Evolutionary conservation across 2,329 filamentous ascomycete genomes (phyloP).

Genomic region (Malbranchea zuffiana): DNA sequence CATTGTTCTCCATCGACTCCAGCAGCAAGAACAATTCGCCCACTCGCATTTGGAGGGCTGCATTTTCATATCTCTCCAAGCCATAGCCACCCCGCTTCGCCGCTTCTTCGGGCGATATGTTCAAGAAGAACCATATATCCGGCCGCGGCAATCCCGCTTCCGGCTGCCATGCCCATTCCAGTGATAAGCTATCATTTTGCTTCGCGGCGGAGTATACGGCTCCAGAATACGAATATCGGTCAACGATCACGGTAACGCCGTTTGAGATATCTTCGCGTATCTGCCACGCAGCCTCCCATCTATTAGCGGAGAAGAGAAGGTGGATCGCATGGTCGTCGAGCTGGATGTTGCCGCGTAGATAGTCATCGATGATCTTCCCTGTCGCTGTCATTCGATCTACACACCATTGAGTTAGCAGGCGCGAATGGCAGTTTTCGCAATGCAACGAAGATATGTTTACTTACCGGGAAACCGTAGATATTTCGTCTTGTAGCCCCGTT

Average conservation of each 20-base stretch:
- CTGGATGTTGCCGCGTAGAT: slow-evolving; percentile 59
- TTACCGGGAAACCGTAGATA: slow-evolving; percentile 57
- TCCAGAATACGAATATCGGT: slow-evolving; percentile 91
- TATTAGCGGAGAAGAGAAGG: slow-evolving; percentile 78
- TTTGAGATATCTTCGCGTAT: slow-evolving; percentile 42
- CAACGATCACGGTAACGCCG: slow-evolving; percentile 70
- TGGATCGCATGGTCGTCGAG: slow-evolving; percentile 86
- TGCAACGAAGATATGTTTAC: not conserved
- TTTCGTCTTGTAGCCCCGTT: slow-evolving; percentile 43
- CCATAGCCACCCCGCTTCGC: slow-evolving; percentile 75
- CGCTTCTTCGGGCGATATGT: slow-evolving; percentile 63
- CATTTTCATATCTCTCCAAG: slow-evolving; percentile 76
- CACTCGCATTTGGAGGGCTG: slow-evolving; percentile 70
- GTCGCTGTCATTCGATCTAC: slow-evolving; percentile 73
- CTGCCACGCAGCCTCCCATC: slow-evolving; percentile 57
- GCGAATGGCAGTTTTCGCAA: not conserved
- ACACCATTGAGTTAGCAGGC: slow-evolving; percentile 13
- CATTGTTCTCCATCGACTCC: slow-evolving; percentile 37
- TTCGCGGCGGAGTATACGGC: slow-evolving; percentile 91
- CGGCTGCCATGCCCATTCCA: slow-evolving; percentile 72
- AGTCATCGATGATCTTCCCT: slow-evolving; percentile 75
- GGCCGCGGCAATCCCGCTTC: slow-evolving; percentile 80
- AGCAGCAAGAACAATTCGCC: slow-evolving; percentile 57
- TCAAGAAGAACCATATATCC: slow-evolving; percentile 78
- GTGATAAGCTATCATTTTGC: slow-evolving; percentile 54